Conservation (phyloP, 179 eudicot species). For the Carnegiea gigantea region DNA sequence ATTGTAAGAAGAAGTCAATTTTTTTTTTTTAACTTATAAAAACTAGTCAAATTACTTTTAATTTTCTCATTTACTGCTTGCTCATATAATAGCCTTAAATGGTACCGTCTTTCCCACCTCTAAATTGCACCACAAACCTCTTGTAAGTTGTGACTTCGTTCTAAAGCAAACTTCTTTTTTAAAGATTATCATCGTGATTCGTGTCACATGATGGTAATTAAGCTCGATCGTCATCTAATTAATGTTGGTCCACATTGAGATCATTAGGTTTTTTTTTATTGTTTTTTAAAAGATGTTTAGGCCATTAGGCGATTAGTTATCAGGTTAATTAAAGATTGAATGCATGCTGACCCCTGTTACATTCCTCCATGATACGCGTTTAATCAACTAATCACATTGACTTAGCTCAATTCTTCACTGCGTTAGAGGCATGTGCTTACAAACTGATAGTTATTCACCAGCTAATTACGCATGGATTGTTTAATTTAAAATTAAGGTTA, state of each 20-base stretch:
- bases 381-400: constrained; percentile 11
- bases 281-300: background rate
- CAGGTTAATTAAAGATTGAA: background rate
- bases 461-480: no score
- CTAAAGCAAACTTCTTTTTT: background rate
- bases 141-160: background rate
- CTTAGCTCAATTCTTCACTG: background rate
- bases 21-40: no score
- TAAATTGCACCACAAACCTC: no score
- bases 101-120: no score
- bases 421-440: background rate
- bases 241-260: background rate
- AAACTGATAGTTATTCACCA: no score
- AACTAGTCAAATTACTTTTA: no score
- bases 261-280: background rate
- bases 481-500: no score
- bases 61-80: no score
- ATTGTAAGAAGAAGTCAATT: no score
- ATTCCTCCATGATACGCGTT: constrained; percentile 9
- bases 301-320: background rate
- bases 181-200: background rate
- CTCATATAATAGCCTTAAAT: no score
- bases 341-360: background rate
- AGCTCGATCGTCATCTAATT: background rate
- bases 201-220: background rate